A percentile compares a stretch with the other conserved stretches of the same genome.
Conservation (phyloP, 352 stramenopile species). For the Globisporangium paroecandrum region DNA sequence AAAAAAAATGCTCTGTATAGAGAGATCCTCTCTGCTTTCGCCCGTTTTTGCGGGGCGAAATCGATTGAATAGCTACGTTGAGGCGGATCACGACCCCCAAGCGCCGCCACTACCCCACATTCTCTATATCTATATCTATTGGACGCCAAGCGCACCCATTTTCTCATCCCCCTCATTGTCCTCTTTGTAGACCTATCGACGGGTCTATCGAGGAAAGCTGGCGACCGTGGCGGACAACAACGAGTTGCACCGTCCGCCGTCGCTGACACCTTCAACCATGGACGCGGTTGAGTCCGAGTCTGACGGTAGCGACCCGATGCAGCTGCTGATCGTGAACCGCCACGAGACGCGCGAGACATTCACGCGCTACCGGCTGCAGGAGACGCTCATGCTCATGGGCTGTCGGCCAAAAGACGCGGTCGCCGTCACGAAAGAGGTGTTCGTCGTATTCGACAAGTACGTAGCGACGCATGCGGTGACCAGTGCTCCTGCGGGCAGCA, state of each 20-base stretch:
- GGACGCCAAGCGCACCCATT: neutral
- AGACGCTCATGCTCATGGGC: constrained; percentile 88
- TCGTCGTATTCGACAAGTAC: constrained; percentile 58
- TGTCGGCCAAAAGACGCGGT: constrained; percentile 75
- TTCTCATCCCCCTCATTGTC: neutral
- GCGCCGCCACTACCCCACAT: neutral
- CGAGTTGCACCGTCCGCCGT: neutral
- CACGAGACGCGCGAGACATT: constrained; percentile 56
- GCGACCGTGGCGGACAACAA: constrained; percentile 16
- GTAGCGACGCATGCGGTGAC: constrained; percentile 21
- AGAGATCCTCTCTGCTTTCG: neutral
- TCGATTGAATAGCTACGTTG: neutral
- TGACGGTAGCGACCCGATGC: constrained; percentile 72
- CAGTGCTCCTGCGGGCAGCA: neutral
- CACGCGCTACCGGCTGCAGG: constrained; percentile 80
- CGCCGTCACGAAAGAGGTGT: constrained; percentile 64
- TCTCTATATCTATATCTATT: neutral
- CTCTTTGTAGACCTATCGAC: neutral
- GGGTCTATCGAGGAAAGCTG: neutral
- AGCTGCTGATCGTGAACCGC: constrained; percentile 62
- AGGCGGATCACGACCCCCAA: neutral
- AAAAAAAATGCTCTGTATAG: neutral
- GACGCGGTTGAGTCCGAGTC: constrained; percentile 51
- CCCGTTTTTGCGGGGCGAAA: too few relatives aligned
- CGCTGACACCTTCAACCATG: constrained; percentile 28